phyloP scores from a whole-genome alignment of 768 basidiomycete species.

The Rhizopogon salebrosus region DNA sequence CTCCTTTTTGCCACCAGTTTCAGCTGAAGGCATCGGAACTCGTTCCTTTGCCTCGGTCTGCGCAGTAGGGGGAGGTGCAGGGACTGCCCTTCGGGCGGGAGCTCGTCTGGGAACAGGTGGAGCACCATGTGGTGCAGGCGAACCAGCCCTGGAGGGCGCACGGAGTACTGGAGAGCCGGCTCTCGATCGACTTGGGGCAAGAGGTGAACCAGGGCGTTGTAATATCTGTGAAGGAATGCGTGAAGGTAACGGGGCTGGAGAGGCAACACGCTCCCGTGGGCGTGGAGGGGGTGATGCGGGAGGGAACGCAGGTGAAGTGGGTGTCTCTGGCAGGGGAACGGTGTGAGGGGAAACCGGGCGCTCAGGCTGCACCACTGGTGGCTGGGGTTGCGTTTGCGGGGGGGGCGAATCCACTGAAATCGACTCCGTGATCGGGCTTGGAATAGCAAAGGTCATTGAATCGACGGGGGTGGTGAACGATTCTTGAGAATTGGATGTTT shows the following conservation, averaged over 20 bases:
- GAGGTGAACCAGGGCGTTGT: slow-evolving; percentile 27
- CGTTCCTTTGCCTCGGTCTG: background rate
- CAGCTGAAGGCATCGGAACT: background rate
- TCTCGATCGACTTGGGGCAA: slow-evolving; percentile 16
- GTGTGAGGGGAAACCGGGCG: slow-evolving; percentile 16
- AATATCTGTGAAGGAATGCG: slow-evolving; percentile 17
- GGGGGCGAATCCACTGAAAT: background rate
- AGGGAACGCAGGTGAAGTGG: slow-evolving; percentile 24
- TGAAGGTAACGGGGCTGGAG: slow-evolving; percentile 10
- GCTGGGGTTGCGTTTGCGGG: slow-evolving; percentile 8
- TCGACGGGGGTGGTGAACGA: slow-evolving; percentile 17
- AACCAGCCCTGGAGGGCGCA: slow-evolving; percentile 27
- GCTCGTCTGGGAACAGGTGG: slow-evolving; percentile 69
- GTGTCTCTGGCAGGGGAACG: slow-evolving; percentile 20
- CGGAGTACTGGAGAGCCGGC: slow-evolving; percentile 19
- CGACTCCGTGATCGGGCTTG: slow-evolving; percentile 4
- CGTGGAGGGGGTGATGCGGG: slow-evolving; percentile 13
- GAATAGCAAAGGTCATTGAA: slow-evolving; percentile 16
- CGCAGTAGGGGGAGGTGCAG: slow-evolving; percentile 19
- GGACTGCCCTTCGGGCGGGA: slow-evolving; percentile 40
- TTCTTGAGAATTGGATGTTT: slow-evolving; percentile 4
- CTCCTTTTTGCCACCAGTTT: background rate
- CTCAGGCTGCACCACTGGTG: slow-evolving; percentile 1
- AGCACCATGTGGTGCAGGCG: slow-evolving; percentile 28
- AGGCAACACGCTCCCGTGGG: slow-evolving; percentile 29